Conservation (phyloP, 495 filamentous ascomycete species). For the Neurospora tetraspora region DNA sequence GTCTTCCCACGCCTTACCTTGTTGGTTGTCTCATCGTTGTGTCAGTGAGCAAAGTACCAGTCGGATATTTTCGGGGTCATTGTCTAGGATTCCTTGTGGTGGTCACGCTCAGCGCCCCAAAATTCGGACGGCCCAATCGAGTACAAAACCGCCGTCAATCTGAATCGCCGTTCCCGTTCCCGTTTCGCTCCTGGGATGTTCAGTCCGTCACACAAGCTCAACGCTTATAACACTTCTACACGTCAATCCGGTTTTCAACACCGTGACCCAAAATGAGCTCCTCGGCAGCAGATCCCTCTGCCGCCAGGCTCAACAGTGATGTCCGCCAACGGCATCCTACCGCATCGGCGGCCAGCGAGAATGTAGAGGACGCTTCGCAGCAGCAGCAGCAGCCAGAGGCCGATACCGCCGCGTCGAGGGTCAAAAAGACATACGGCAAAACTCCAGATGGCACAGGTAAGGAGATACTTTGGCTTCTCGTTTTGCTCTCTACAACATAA, state of each 20-base stretch:
- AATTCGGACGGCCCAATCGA: neutral
- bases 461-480: conserved; percentile 16
- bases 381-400: neutral
- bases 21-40: neutral
- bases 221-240: conserved; percentile 4
- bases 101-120: neutral
- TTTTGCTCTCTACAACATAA: neutral
- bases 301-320: conserved; percentile 12
- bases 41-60: too few relatives aligned
- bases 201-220: conserved; percentile 9
- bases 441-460: conserved; percentile 84
- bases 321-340: conserved; percentile 15
- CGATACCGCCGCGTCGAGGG: conserved; percentile 6
- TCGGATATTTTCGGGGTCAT: too few relatives aligned
- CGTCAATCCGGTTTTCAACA: conserved; percentile 18
- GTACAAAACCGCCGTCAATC: neutral
- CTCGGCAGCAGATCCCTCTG: conserved; percentile 10
- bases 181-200: conserved; percentile 2
- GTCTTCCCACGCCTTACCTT: neutral
- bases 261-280: conserved; percentile 17
- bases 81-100: neutral
- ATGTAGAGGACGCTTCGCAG: neutral
- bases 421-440: conserved; percentile 76
- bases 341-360: neutral
- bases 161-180: neutral